Base-by-base conservation (phyloP, 805 yeast species). In the Priceomyces fermenticarens region DNA sequence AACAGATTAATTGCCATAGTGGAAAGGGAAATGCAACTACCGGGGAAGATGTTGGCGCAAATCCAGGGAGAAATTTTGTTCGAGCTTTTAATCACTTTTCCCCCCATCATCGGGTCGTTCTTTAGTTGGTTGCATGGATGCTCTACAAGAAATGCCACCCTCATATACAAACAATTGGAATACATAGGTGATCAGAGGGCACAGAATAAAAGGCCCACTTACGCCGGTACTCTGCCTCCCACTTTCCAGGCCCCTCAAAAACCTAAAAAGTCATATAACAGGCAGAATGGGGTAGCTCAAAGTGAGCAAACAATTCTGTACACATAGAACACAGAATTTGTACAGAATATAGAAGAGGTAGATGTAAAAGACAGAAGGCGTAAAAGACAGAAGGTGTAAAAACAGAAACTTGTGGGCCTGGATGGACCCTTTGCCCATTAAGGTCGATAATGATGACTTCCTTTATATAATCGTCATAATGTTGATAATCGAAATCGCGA, bases 61-160 rank as follows among this genome's bases (percentile, higher is more conserved):
- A 72, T 91, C 78, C 81, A 86, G 43, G 83, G 83, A 11, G 86
- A 90, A 54, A 85, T 89, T 30, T 54, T 78, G 10, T 59, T 88
- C 43, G 97, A 91, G 58, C 69, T 90, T 25, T 50, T 85, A 30
- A 78, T 90, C 30, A 74, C 90, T 2, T 66, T 91, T 27, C 83
- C 91, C 0, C 98, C 98, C 0, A 49, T 89, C 3, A 59, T 91
- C 27, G 98, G 98, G 1, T 70, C 81, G 2, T 63, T 89, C 29
- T 75, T 89, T 40, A 67, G 86, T 10, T 90, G 96, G 91, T 44
- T 90, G 59, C 78, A 88, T 55, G 86, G 82, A 2, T 86, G 96
- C 56, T 86, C 95, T 6, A 87, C 97, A 0, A 70, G 97, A 53
- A 90, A 91, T 59, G 95, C 96, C 0, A 90, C 91, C 0, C 54